Conservation (phyloP, 371 early-diverging fungal species). For the Mucor indicus region DNA sequence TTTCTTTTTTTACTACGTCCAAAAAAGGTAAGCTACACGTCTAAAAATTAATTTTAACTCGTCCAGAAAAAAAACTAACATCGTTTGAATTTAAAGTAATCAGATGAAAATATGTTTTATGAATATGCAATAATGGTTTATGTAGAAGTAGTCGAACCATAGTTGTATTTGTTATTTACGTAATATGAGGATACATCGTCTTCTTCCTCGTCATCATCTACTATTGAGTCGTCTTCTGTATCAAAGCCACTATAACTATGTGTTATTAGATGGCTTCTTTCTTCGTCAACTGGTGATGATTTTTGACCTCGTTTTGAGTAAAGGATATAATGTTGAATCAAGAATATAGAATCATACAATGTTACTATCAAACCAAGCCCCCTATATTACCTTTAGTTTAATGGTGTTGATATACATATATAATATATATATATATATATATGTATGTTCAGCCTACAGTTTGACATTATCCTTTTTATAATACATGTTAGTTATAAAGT, state of each 20-base stretch:
- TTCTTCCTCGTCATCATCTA: slow-evolving; percentile 3
- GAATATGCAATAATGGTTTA: too few species aligned
- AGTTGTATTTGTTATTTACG: too few species aligned
- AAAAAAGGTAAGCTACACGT: too few species aligned
- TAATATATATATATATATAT: neutral
- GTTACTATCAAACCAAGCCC: slow-evolving; percentile 73
- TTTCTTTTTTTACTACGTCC: too few species aligned
- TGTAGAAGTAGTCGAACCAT: too few species aligned
- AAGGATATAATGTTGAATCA: slow-evolving; percentile 71
- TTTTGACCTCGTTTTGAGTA: slow-evolving; percentile 35
- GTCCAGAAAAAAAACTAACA: too few species aligned
- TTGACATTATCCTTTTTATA: slow-evolving; percentile 30
- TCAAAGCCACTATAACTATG: too few species aligned
- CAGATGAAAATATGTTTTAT: too few species aligned
- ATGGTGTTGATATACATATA: neutral
- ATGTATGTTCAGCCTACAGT: slow-evolving; percentile 23
- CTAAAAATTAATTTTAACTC: too few species aligned
- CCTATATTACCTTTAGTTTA: slow-evolving; percentile 9
- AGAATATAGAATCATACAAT: slow-evolving; percentile 70
- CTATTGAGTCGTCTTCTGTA: slow-evolving; percentile 6
- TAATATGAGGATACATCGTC: too few species aligned
- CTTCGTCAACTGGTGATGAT: neutral
- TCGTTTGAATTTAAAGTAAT: too few species aligned
- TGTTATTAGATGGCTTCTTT: too few species aligned
- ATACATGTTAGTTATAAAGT: neutral